A percentile compares a stretch with the other conserved stretches of the same genome.
These are phyloP conservation scores for Aquilaria sinensis DNA, from an alignment of 345 rosid genomes.

Conservation along the genomic window DNA sequence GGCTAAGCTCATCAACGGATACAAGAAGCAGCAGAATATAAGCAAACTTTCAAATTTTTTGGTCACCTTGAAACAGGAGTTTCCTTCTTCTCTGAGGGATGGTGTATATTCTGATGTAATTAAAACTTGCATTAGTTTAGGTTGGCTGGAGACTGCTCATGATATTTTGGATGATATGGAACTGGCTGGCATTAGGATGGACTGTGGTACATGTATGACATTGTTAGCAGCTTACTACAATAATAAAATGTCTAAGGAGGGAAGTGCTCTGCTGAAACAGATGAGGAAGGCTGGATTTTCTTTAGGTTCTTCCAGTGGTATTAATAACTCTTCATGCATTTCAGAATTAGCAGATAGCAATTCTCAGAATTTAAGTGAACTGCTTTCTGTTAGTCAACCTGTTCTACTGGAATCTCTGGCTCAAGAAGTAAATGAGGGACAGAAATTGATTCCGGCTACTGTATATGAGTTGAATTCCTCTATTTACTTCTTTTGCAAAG, in stretches of 20 bases:
- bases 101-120: conserved; percentile 43
- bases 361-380: conserved; percentile 7
- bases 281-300: conserved; percentile 45
- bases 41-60: conserved; percentile 52
- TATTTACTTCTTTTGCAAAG: conserved; percentile 75
- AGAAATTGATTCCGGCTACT: conserved; percentile 23
- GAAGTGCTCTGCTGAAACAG: conserved; percentile 47
- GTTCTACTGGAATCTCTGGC: conserved; percentile 36
- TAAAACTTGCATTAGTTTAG: conserved; percentile 49
- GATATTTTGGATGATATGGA: conserved; percentile 83
- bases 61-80: conserved; percentile 28
- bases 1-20: conserved; percentile 57
- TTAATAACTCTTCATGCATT: conserved; percentile 13
- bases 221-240: conserved; percentile 51
- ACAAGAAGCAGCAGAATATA: conserved; percentile 42
- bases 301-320: conserved; percentile 27
- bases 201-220: conserved; percentile 25
- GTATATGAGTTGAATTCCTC: conserved; percentile 64
- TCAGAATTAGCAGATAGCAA: conserved; percentile 24
- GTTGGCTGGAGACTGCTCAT: conserved; percentile 81
- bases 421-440: conserved; percentile 33
- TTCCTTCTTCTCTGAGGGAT: conserved; percentile 12
- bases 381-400: conserved; percentile 19
- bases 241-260: conserved; percentile 52
- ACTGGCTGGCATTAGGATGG: conserved; percentile 37